Evolutionary conservation across 2,329 filamentous ascomycete genomes (phyloP).

Genomic region (Sordariomycetes sp.): DNA sequence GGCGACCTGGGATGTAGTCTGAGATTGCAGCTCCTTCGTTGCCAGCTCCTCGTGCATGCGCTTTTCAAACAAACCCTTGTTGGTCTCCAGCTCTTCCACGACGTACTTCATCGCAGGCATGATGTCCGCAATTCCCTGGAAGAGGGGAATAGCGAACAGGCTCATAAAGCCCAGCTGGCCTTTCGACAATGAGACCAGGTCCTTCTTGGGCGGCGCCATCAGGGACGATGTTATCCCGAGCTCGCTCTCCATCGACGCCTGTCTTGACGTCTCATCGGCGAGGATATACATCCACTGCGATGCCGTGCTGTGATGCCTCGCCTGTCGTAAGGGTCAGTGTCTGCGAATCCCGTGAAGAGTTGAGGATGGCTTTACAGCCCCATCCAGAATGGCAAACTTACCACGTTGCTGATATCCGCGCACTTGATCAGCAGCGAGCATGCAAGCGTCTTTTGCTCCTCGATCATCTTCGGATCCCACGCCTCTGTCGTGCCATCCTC

Average conservation of each 20-base stretch:
- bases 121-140: conserved; percentile 77
- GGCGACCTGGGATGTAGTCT: not conserved
- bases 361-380: not conserved
- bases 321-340: conserved; percentile 37
- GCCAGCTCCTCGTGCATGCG: not conserved
- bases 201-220: conserved; percentile 74
- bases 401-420: conserved; percentile 96
- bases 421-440: conserved; percentile 95
- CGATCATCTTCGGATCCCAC: conserved; percentile 67
- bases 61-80: conserved; percentile 11
- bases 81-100: conserved; percentile 52
- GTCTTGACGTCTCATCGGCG: conserved; percentile 90
- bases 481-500: conserved; percentile 52
- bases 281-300: conserved; percentile 85
- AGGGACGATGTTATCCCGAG: conserved; percentile 81
- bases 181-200: conserved; percentile 70
- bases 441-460: conserved; percentile 69
- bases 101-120: conserved; percentile 78
- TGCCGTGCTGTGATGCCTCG: conserved; percentile 72
- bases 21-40: not conserved
- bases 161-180: conserved; percentile 96
- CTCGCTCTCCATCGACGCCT: conserved; percentile 84
- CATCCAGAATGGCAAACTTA: conserved; percentile 35
- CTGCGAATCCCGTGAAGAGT: not conserved
- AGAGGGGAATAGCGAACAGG: conserved; percentile 85